Base-by-base conservation (phyloP, 2,329 filamentous ascomycete genomes). In the Coniella vitis region DNA sequence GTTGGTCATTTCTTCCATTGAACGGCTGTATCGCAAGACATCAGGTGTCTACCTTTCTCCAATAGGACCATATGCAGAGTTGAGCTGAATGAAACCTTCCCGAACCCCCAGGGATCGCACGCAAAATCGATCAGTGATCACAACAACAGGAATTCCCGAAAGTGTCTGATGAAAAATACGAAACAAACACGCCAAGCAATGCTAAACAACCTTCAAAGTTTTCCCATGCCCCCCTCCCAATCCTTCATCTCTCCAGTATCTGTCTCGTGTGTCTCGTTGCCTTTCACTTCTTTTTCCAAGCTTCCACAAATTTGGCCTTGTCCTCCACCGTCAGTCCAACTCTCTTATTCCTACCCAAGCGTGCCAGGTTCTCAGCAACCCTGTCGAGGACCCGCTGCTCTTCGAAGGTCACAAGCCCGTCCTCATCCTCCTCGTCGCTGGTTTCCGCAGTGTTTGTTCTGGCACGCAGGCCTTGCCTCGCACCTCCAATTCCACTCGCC, bases 291-390 rank as follows among this genome's bases (percentile, higher is more conserved):
- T 69, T 70, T 8, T 62, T 66, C 67, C 75, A 91, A 25, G 83
- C 82, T 47, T 83, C 76, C 22, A 95, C 75, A 66, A 98, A 98
- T 5, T 82, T 79, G 20, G 75, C 71, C 73, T 98, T 98, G 53
- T 97, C 89, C 58, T 76, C 72, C 48, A 95, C 74, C 0, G 88
- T 90, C 56, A 98, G 65, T 0, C 87, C 90, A 1, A 98, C 89
- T 48, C 91, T 78, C 72, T 94, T 95, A 35, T 93, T 90, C 53
- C 93, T 74, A 2, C 90, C 88, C 46, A 98, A 66, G 46, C 91
- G 72, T n/a, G 93, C 90, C 48, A 98, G 71, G 10, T 90, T 83
- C 58, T 97, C 93, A 1, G 81, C 88, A 14, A 98, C 79, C 32
- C 79, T 78, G 60, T 95, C 87, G 38, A 97, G 69, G 12, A 91